Base-by-base conservation (phyloP, 2,329 filamentous ascomycete genomes). In the Pseudocercospora fuligena region DNA sequence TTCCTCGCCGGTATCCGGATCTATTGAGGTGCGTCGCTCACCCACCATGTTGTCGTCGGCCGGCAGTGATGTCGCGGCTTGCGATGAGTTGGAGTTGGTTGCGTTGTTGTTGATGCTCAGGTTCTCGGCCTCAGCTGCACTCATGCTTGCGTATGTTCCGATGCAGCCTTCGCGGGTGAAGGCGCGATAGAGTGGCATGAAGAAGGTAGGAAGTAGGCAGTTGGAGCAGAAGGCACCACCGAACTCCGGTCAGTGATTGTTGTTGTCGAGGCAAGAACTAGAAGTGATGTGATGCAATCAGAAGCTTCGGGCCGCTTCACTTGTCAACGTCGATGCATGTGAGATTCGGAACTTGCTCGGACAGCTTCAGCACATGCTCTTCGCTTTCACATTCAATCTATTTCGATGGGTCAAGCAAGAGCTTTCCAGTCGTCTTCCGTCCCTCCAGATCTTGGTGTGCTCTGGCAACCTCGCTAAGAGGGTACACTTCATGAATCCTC, bases 391-490 rank as follows among this genome's bases (percentile, higher is more conserved):
- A 25, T 27, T 12, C 21, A 25, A 54, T 59, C 62, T 72, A 78
- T 69, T 76, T 78, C 19, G 70, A 73, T 14, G 88, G 85, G 80
- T 89, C 89, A 74, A 97, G 78, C 64, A 97, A 78, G 69, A 96
- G 79, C 83, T 97, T 97, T 19, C 94, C 94, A 11, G 88, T 92
- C 1, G 92, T 95, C 83, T 90, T 92, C 73, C 93, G 85, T 49
- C 91, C 87, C 80, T 96, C 91, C 53, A 97, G 84, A 78, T 97
- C 92, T 77, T 85, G 68, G 59, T 97, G 93, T 12, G 92, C 93
- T 73, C 86, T 83, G 40, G 84, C 87, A 36, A 90, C 88, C 53
- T 97, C 89, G 73, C 88, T 86, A 47, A 97, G 81, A 5, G 90
- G 87, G 78, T 97, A 97, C 0, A 89, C 82, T 69, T 93, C 87